These are phyloP conservation scores for Globisporangium rhizosaccharum DNA, from an alignment of 352 stramenopile species.

Conservation along the genomic window DNA sequence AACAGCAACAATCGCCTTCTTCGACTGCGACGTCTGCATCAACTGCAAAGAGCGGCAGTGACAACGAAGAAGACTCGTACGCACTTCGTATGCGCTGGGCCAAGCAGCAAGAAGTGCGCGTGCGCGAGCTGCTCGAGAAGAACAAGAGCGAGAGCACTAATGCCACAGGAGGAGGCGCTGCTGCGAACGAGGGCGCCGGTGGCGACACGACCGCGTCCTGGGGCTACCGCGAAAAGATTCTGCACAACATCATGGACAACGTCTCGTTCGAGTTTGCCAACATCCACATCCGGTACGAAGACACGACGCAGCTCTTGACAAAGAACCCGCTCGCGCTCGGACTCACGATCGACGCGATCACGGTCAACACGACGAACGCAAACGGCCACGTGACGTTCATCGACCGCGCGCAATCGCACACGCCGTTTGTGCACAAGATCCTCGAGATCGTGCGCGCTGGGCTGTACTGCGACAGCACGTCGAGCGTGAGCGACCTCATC, in stretches of 20 bases:
- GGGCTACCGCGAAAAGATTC: constrained; percentile 77
- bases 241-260: constrained; percentile 83
- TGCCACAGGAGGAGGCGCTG: neutral
- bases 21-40: neutral
- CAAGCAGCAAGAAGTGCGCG: constrained; percentile 79
- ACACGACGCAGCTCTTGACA: constrained; percentile 56
- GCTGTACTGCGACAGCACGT: constrained; percentile 61
- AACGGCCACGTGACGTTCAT: constrained; percentile 79
- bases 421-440: constrained; percentile 75
- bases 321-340: constrained; percentile 59
- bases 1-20: neutral
- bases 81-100: constrained; percentile 55
- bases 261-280: constrained; percentile 77
- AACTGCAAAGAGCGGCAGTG: neutral
- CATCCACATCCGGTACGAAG: constrained; percentile 81
- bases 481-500: constrained; percentile 20
- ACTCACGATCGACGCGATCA: constrained; percentile 71
- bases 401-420: constrained; percentile 68
- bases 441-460: constrained; percentile 54
- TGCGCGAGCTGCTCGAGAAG: constrained; percentile 73
- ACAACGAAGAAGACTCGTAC: constrained; percentile 51
- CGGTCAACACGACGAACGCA: constrained; percentile 68
- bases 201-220: constrained; percentile 50
- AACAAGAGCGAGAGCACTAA: constrained; percentile 42
- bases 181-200: constrained; percentile 1